Conservation (phyloP, 441 rosid species). For the Eugenia klotzschiana region DNA sequence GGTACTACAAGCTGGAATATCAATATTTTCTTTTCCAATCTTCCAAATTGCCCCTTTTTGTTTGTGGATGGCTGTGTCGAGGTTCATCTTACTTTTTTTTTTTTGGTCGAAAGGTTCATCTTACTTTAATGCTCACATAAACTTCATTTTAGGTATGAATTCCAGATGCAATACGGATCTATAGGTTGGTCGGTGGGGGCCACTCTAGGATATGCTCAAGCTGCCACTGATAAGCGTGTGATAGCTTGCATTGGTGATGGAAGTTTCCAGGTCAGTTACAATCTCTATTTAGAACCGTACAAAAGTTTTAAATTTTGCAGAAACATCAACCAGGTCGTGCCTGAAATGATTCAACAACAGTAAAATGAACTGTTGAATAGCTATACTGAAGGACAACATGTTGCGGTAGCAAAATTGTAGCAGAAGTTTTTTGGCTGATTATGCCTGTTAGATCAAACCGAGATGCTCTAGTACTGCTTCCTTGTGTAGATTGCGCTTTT, state of each 20-base stretch:
- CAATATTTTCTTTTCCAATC: background rate
- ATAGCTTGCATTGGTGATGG: slow-evolving; percentile 8
- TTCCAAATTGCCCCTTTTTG: background rate
- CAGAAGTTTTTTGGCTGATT: background rate
- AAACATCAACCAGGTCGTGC: background rate
- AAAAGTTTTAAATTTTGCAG: background rate
- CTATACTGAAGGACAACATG: background rate
- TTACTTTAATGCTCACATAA: no score
- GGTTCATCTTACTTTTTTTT: background rate
- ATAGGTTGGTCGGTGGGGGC: slow-evolving; percentile 12
- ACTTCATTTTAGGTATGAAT: background rate
- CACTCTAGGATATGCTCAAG: slow-evolving; percentile 8
- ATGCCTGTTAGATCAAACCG: background rate
- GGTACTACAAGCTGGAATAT: background rate
- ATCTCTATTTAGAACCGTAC: background rate
- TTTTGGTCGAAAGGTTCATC: no score
- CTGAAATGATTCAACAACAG: background rate
- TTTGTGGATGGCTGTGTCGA: background rate
- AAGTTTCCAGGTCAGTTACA: slow-evolving; percentile 8
- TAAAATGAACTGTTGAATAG: background rate
- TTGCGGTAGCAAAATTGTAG: background rate
- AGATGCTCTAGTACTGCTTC: no score
- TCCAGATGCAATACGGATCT: slow-evolving; percentile 13
- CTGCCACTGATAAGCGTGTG: slow-evolving; percentile 4
- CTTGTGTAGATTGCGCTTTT: background rate